Percentiles rank a stretch among this genome's conserved stretches.
Conservation (phyloP, 345 rosid species). For the Theobroma cacao region DNA sequence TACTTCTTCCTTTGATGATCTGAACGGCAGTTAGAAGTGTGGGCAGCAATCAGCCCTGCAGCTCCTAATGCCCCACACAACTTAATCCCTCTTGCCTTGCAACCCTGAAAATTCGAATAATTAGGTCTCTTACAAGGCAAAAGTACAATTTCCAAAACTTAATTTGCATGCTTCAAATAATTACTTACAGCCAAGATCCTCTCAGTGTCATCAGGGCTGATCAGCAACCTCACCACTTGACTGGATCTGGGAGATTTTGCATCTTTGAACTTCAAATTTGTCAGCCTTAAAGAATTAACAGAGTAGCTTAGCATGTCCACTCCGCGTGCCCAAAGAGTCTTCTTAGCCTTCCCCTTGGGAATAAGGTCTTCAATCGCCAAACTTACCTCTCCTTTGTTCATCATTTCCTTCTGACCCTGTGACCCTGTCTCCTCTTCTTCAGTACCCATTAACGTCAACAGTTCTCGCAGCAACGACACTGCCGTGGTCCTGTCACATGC, state of each 20-base stretch:
- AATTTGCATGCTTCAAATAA: not conserved
- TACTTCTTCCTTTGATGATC: conserved; percentile 20
- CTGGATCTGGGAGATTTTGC: conserved; percentile 34
- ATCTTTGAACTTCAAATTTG: conserved; percentile 40
- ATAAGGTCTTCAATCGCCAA: conserved; percentile 38
- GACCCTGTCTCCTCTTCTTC: conserved; percentile 3
- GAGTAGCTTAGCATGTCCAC: conserved; percentile 43
- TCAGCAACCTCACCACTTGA: conserved; percentile 37
- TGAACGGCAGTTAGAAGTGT: conserved; percentile 2
- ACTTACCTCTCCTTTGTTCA: conserved; percentile 22
- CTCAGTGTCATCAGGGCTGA: conserved; percentile 26
- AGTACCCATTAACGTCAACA: conserved; percentile 15
- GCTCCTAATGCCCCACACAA: conserved; percentile 27
- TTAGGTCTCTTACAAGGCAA: not conserved
- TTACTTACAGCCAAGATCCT: conserved; percentile 31
- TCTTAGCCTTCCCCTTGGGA: conserved; percentile 34
- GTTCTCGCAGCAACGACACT: conserved; percentile 27
- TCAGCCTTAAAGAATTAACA: conserved; percentile 30
- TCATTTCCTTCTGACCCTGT: not conserved
- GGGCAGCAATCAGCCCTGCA: conserved; percentile 29
- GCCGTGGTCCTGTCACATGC: conserved; percentile 41
- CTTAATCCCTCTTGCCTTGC: conserved; percentile 27
- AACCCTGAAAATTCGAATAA: conserved; percentile 20
- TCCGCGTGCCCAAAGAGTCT: conserved; percentile 40
- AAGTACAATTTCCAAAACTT: not conserved